Percentiles rank a stretch among this genome's conserved stretches.
phyloP scores from a whole-genome alignment of 1,284 basidiomycete species.

The Farysia itapuensis region DNA sequence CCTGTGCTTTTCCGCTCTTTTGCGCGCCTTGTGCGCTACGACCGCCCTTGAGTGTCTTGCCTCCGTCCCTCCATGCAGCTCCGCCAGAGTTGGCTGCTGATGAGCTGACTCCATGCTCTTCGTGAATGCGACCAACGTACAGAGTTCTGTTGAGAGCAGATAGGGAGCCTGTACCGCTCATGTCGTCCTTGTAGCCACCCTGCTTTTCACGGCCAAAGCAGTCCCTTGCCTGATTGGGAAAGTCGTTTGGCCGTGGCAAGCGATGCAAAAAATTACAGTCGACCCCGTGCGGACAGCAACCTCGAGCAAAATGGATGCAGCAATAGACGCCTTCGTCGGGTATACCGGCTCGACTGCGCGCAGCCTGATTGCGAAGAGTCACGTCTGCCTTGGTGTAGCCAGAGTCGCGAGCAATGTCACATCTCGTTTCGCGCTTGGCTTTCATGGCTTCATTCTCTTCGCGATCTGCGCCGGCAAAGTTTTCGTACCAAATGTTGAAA shows the following conservation, averaged over 20 bases:
- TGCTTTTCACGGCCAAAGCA: slow-evolving; percentile 98
- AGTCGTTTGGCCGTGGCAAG: slow-evolving; percentile 67
- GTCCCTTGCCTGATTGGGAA: slow-evolving; percentile 90
- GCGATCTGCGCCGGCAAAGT: slow-evolving; percentile 74
- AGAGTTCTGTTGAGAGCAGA: slow-evolving; percentile 89
- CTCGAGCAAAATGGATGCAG: slow-evolving; percentile 93
- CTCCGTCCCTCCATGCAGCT: slow-evolving; percentile 43
- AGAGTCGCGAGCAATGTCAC: slow-evolving; percentile 81
- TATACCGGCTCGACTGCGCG: slow-evolving; percentile 3
- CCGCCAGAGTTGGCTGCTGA: slow-evolving; percentile 25
- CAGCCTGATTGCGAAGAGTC: slow-evolving; percentile 11
- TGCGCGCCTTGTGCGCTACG: slow-evolving; percentile 24
- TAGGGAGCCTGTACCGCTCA: slow-evolving; percentile 98
- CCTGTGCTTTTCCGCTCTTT: slow-evolving; percentile 10
- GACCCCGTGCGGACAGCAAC: slow-evolving; percentile 93
- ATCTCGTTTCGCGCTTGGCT: slow-evolving; percentile 85
- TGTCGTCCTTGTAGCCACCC: slow-evolving; percentile 95
- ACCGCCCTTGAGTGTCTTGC: slow-evolving; percentile 43
- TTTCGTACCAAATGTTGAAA: slow-evolving; percentile 95
- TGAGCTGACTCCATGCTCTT: slow-evolving; percentile 39
- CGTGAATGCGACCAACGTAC: slow-evolving; percentile 82
- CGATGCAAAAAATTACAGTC: slow-evolving; percentile 94
- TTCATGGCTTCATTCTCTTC: slow-evolving; percentile 67
- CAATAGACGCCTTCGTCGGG: slow-evolving; percentile 76
- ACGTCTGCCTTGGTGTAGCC: slow-evolving; percentile 71